These are phyloP conservation scores for Geosiphon pyriformis DNA, from an alignment of 192 early-diverging fungal species.

Conservation along the genomic window DNA sequence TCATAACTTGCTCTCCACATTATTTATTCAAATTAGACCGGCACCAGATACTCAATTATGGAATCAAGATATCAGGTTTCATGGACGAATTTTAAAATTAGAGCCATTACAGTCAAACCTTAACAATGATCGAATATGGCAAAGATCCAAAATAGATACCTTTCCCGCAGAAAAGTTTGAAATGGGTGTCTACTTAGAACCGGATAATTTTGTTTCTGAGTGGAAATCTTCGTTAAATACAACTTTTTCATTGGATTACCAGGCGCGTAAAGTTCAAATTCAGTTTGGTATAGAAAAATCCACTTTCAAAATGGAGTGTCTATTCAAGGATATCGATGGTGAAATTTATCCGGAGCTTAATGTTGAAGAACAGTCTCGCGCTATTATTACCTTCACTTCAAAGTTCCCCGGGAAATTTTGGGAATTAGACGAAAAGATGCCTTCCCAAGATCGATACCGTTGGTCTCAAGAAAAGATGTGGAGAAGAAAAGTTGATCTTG, in stretches of 20 bases:
- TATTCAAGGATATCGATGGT: constrained; percentile 32
- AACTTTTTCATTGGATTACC: constrained; percentile 23
- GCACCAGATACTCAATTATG: not conserved
- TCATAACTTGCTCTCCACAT: too few species aligned
- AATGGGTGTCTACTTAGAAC: constrained; percentile 25
- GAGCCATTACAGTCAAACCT: not conserved
- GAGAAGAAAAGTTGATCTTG: constrained; percentile 34
- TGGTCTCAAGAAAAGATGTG: constrained; percentile 26
- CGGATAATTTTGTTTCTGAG: constrained; percentile 26
- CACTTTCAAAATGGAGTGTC: constrained; percentile 24
- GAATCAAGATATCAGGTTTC: constrained; percentile 11
- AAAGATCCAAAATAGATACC: not conserved
- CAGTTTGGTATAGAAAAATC: constrained; percentile 24
- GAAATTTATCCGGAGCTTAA: constrained; percentile 25
- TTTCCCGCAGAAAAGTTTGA: constrained; percentile 16
- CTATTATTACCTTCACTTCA: constrained; percentile 34
- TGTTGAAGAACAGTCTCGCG: not conserved
- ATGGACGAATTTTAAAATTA: constrained; percentile 22
- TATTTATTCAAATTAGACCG: not conserved
- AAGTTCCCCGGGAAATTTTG: constrained; percentile 39
- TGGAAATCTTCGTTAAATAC: not conserved
- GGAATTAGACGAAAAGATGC: constrained; percentile 20
- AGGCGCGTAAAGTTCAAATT: constrained; percentile 23
- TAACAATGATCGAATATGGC: not conserved
- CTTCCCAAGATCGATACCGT: not conserved